Evolutionary conservation across 345 rosid species (phyloP).

Genomic region (Lepidium sativum): DNA sequence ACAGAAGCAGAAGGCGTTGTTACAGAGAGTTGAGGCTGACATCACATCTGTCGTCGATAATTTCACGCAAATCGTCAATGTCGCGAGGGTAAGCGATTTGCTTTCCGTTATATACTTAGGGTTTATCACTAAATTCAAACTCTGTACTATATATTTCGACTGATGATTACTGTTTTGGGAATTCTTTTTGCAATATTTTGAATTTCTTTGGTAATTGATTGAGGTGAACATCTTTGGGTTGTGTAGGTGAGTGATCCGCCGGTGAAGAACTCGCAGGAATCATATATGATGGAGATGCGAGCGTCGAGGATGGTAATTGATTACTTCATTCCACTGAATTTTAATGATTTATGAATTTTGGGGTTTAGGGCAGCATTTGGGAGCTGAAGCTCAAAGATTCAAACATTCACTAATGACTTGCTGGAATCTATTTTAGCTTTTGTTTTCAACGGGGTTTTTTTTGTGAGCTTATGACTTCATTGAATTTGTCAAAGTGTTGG

Average conservation of each 20-base stretch:
- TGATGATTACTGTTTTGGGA: background rate
- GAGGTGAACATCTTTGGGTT: background rate
- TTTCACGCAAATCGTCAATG: slow-evolving; percentile 79
- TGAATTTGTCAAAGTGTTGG: background rate
- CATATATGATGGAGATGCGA: slow-evolving; percentile 93
- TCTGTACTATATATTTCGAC: background rate
- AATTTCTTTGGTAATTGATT: background rate
- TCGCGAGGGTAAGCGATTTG: slow-evolving; percentile 42
- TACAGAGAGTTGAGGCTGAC: slow-evolving; percentile 81
- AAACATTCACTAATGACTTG: background rate
- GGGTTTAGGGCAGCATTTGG: background rate
- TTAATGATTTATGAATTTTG: background rate
- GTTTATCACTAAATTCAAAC: background rate
- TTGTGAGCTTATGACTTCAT: background rate
- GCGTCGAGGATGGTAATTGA: slow-evolving; percentile 73
- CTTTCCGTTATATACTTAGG: background rate
- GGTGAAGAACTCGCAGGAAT: slow-evolving; percentile 79
- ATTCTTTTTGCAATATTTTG: background rate
- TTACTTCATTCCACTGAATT: background rate
- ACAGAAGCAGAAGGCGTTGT: slow-evolving; percentile 80
- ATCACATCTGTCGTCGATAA: slow-evolving; percentile 72
- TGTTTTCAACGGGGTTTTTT: background rate
- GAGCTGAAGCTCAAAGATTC: background rate
- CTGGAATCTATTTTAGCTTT: background rate
- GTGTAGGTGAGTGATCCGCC: slow-evolving; percentile 62